Evolutionary conservation across 345 rosid species (phyloP).

Genomic region (Pistacia vera): DNA sequence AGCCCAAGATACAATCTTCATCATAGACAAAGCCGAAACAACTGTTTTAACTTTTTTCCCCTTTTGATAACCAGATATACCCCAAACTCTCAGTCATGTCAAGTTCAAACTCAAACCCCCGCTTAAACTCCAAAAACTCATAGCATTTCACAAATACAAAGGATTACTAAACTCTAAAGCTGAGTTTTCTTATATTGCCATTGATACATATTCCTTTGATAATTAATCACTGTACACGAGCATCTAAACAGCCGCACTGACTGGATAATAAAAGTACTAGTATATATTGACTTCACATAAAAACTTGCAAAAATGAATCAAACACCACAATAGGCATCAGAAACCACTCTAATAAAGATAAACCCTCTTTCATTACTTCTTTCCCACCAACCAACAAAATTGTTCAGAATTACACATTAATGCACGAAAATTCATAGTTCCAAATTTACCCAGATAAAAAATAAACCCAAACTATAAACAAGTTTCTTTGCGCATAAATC

Average conservation of each 20-base stretch:
- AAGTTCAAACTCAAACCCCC: neutral
- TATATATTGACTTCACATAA: too few relatives aligned
- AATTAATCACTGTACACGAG: neutral
- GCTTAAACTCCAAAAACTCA: neutral
- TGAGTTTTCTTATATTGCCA: neutral
- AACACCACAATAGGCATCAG: too few relatives aligned
- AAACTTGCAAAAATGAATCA: neutral
- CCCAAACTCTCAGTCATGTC: neutral
- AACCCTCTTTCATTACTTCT: too few relatives aligned
- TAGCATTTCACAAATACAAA: neutral
- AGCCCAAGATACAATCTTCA: neutral
- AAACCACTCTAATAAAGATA: too few relatives aligned
- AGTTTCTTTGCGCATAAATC: slow-evolving; percentile 7
- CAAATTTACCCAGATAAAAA: too few relatives aligned
- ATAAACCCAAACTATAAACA: neutral
- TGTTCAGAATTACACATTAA: too few relatives aligned
- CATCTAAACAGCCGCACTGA: neutral
- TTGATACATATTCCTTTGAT: neutral
- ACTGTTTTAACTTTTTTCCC: too few relatives aligned
- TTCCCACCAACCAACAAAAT: too few relatives aligned
- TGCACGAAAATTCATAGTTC: too few relatives aligned
- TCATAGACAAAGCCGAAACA: neutral
- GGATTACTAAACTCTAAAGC: neutral
- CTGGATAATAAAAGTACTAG: neutral
- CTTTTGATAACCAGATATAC: neutral